Evolutionary conservation across 2,329 filamentous ascomycete genomes (phyloP).

Genomic region (Paraphaeosphaeria sporulosa): DNA sequence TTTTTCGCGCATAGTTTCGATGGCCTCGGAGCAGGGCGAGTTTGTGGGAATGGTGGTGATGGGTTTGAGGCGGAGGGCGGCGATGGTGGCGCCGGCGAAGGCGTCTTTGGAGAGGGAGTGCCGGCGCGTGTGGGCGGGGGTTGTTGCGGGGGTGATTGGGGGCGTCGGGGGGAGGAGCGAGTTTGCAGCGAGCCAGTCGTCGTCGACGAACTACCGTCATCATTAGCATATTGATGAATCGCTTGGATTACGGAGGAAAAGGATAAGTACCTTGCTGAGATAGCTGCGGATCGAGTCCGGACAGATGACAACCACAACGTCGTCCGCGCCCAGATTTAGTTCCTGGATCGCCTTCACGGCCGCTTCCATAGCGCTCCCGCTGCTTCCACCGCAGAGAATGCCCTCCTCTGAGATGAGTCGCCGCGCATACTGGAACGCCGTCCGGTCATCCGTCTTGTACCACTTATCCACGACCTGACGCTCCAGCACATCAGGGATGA

Average conservation of each 20-base stretch:
- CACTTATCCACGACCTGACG: constrained; percentile 83
- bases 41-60: constrained; percentile 81
- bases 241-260: neutral
- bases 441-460: constrained; percentile 97
- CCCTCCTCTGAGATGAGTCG: constrained; percentile 93
- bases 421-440: constrained; percentile 90
- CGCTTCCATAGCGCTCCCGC: constrained; percentile 88
- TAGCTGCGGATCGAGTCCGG: constrained; percentile 98
- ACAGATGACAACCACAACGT: constrained; percentile 88
- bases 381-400: constrained; percentile 89
- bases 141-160: constrained; percentile 41
- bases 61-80: constrained; percentile 86
- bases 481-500: constrained; percentile 92
- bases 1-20: constrained; percentile 98
- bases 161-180: constrained; percentile 77
- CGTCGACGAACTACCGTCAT: constrained; percentile 78
- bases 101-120: constrained; percentile 63
- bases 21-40: constrained; percentile 81
- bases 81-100: constrained; percentile 80
- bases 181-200: constrained; percentile 98
- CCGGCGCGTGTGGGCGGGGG: constrained; percentile 47
- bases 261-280: constrained; percentile 74
- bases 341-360: constrained; percentile 80
- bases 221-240: constrained; percentile 23
- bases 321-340: constrained; percentile 77